Percentiles rank a stretch among this genome's conserved stretches.
These are phyloP conservation scores for Talaromyces sp. DNA, from an alignment of 2,329 filamentous ascomycete genomes.

Conservation along the genomic window DNA sequence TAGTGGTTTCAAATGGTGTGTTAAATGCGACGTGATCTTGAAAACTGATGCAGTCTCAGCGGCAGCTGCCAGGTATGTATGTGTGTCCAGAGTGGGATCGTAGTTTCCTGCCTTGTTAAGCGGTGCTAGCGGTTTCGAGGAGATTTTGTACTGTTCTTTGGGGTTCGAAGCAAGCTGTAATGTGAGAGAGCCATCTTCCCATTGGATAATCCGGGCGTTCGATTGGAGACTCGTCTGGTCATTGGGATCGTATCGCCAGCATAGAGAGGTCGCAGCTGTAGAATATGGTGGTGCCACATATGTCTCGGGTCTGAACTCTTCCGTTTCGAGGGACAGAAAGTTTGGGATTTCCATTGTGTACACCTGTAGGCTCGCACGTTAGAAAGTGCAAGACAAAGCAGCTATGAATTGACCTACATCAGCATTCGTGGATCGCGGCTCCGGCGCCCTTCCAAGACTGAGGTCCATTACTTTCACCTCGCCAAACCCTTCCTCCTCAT, in stretches of 20 bases:
- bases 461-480: constrained; percentile 55
- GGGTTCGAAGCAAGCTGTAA: constrained; percentile 63
- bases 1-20: constrained; percentile 56
- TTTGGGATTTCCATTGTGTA: constrained; percentile 63
- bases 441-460: constrained; percentile 54
- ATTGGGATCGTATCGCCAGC: constrained; percentile 63
- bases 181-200: constrained; percentile 65
- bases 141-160: constrained; percentile 58
- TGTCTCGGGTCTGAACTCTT: constrained; percentile 57
- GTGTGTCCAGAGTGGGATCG: constrained; percentile 56
- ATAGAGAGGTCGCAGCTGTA: constrained; percentile 61
- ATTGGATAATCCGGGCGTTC: constrained; percentile 62
- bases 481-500: constrained; percentile 39
- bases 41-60: constrained; percentile 56
- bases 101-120: constrained; percentile 52
- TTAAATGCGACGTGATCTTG: constrained; percentile 61
- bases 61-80: constrained; percentile 61
- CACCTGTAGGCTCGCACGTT: constrained; percentile 38
- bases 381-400: background rate
- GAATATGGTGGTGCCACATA: constrained; percentile 62
- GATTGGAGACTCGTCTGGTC: constrained; percentile 58
- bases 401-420: constrained; percentile 29
- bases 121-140: constrained; percentile 57
- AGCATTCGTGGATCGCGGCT: constrained; percentile 49
- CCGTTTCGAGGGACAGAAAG: constrained; percentile 60